A percentile compares a stretch with the other conserved stretches of the same genome.
Conservation (phyloP, 1,284 basidiomycete genomes). For the Austropuccinia psidii region DNA sequence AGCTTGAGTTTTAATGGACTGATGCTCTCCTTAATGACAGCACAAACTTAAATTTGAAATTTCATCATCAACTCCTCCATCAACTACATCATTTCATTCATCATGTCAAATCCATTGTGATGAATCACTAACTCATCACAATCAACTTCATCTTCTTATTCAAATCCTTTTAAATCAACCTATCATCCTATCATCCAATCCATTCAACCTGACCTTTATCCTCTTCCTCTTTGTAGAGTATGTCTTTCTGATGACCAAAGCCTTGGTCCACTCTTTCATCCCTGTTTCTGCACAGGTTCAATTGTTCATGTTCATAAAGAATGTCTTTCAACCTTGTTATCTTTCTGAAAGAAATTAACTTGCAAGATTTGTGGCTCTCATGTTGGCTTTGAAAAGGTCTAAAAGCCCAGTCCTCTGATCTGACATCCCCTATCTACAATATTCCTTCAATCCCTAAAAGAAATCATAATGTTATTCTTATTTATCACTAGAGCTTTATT, state of each 20-base stretch:
- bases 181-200: too few species aligned
- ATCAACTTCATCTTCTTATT: too few species aligned
- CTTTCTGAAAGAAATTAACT: constrained; percentile 84
- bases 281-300: constrained; percentile 94
- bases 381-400: constrained; percentile 92
- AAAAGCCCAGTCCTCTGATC: constrained; percentile 73
- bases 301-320: constrained; percentile 93
- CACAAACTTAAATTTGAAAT: too few species aligned
- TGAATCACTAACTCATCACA: too few species aligned
- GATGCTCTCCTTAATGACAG: too few species aligned
- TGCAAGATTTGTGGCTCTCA: constrained; percentile 96
- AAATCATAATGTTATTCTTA: constrained; percentile 56
- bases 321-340: constrained; percentile 88
- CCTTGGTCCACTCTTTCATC: constrained; percentile 81
- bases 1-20: too few species aligned
- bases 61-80: too few species aligned
- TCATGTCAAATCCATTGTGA: too few species aligned
- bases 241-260: constrained; percentile 80
- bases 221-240: constrained; percentile 63
- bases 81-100: too few species aligned
- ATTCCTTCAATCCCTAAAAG: constrained; percentile 61
- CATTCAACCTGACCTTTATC: too few species aligned
- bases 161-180: too few species aligned
- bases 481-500: constrained; percentile 61
- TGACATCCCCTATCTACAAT: constrained; percentile 68